Evolutionary conservation across 2,329 filamentous ascomycete genomes (phyloP).

Genomic region (Aspergillus novofumigatus): DNA sequence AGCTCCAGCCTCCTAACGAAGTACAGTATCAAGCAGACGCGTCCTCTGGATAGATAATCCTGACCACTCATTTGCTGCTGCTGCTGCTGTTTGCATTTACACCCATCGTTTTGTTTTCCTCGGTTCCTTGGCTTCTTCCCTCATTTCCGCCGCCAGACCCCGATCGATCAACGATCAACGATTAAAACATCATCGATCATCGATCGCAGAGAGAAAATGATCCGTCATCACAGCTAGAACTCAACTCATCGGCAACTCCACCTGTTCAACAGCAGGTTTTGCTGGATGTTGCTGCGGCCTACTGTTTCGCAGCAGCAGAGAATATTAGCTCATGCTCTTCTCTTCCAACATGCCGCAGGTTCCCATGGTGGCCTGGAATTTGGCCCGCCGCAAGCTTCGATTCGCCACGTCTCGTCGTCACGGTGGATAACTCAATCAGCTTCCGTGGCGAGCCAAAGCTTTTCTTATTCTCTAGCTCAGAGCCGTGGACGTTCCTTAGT

Average conservation of each 20-base stretch:
- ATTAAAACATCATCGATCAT: not conserved
- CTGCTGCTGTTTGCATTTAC: not conserved
- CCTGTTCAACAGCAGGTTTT: not conserved
- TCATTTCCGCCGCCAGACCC: not conserved
- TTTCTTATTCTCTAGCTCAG: constrained; percentile 4
- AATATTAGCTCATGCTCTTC: constrained; percentile 20
- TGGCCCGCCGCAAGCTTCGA: constrained; percentile 10
- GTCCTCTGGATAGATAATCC: not conserved
- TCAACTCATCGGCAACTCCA: not conserved
- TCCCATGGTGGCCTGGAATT: constrained; percentile 22
- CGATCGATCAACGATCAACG: not conserved
- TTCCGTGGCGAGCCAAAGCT: constrained; percentile 22
- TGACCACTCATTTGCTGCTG: not conserved
- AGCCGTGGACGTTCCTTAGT: not conserved
- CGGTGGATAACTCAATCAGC: constrained; percentile 23
- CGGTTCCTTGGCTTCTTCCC: not conserved
- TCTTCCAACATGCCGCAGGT: constrained; percentile 26
- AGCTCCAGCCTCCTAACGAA: not conserved
- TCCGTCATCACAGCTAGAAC: not conserved
- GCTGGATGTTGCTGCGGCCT: constrained; percentile 31
- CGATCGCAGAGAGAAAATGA: not conserved
- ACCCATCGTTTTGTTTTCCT: not conserved
- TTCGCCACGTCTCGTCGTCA: constrained; percentile 25
- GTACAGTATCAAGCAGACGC: not conserved
- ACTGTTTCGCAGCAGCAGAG: constrained; percentile 19